Percentiles rank a stretch among this genome's conserved stretches.
Conservation (phyloP, 495 filamentous ascomycete genomes). For the Neurospora cerealis region DNA sequence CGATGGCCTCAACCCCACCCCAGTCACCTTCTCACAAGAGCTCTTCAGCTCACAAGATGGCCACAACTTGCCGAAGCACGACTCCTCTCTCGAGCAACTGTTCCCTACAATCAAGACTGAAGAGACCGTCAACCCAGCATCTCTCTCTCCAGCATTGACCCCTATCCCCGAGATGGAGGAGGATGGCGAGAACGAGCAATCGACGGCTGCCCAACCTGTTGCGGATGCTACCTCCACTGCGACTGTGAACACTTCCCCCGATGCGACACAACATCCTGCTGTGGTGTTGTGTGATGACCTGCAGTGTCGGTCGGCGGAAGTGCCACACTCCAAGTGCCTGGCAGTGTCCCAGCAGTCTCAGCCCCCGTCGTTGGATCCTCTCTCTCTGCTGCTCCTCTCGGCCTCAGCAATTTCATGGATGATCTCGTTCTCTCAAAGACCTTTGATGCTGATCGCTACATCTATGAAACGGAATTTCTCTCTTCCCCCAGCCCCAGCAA, state of each 20-base stretch:
- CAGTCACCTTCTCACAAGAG: conserved; percentile 41
- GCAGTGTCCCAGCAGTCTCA: conserved; percentile 44
- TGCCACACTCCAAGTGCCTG: conserved; percentile 46
- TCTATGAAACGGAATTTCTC: conserved; percentile 69
- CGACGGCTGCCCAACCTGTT: conserved; percentile 12
- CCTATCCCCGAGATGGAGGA: conserved; percentile 32
- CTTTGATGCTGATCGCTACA: conserved; percentile 55
- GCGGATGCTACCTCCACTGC: conserved; percentile 19
- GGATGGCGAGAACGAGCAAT: conserved; percentile 5
- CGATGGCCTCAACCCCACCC: conserved; percentile 30
- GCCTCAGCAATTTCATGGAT: conserved; percentile 60
- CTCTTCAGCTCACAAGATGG: conserved; percentile 39
- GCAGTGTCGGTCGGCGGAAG: conserved; percentile 88
- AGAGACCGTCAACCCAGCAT: conserved; percentile 44
- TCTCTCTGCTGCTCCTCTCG: conserved; percentile 52
- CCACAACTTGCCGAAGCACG: conserved; percentile 11
- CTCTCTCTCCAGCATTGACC: conserved; percentile 40
- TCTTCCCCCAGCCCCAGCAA: conserved; percentile 52
- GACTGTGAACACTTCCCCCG: conserved; percentile 53
- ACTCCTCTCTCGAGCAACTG: conserved; percentile 26
- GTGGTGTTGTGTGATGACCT: conserved; percentile 98
- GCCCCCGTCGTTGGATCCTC: conserved; percentile 41
- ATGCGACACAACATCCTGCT: conserved; percentile 99
- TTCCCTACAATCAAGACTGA: conserved; percentile 25
- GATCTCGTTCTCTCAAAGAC: conserved; percentile 47